phyloP scores from a whole-genome alignment of 2,329 filamentous ascomycete species.

The Trichoderma asperellum region DNA sequence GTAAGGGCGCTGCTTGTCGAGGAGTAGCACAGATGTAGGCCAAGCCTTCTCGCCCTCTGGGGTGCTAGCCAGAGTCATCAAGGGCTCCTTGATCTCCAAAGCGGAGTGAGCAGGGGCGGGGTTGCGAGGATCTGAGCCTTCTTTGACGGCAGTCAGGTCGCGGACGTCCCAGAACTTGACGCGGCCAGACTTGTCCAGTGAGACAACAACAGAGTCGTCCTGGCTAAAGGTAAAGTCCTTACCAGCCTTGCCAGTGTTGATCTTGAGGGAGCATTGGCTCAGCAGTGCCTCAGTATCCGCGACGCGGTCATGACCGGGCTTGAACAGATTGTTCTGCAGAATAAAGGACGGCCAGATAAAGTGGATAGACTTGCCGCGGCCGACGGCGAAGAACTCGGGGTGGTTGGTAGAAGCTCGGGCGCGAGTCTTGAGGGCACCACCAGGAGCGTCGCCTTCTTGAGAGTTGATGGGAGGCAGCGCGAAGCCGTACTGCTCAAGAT shows the following conservation, averaged over 20 bases:
- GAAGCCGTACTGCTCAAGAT: constrained; percentile 84
- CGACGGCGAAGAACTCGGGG: constrained; percentile 92
- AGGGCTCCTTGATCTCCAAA: constrained; percentile 80
- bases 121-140: constrained; percentile 54
- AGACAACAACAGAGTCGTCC: constrained; percentile 92
- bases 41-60: constrained; percentile 91
- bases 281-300: constrained; percentile 89
- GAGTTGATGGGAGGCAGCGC: constrained; percentile 84
- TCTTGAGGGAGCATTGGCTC: constrained; percentile 84
- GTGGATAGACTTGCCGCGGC: constrained; percentile 93
- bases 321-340: constrained; percentile 65
- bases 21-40: constrained; percentile 92
- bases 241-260: constrained; percentile 95
- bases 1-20: constrained; percentile 95
- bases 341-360: constrained; percentile 74
- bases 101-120: constrained; percentile 60
- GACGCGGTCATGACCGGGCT: constrained; percentile 65
- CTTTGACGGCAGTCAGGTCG: constrained; percentile 64
- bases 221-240: constrained; percentile 99
- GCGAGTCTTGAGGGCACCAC: constrained; percentile 92
- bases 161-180: constrained; percentile 99
- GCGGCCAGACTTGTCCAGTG: constrained; percentile 92
- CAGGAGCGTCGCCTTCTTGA: constrained; percentile 87
- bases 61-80: constrained; percentile 85
- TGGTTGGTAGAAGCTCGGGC: constrained; percentile 88